These are phyloP conservation scores for Cyberlindnera petersonii DNA, from an alignment of 805 yeast species.

Conservation along the genomic window DNA sequence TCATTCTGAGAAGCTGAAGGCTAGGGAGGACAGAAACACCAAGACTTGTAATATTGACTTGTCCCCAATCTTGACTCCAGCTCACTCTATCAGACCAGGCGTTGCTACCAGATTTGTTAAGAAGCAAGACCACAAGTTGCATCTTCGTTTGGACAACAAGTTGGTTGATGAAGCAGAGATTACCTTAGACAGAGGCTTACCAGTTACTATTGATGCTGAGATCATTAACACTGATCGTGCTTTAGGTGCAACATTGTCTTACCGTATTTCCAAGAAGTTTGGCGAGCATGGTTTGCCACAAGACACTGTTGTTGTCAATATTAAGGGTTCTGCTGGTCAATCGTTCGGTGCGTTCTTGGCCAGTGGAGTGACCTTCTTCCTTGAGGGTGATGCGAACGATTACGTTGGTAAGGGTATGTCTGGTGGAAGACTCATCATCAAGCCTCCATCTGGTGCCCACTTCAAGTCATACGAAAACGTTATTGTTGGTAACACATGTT, in stretches of 20 bases:
- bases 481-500: slow-evolving; percentile 94
- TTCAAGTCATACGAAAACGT: slow-evolving; percentile 96
- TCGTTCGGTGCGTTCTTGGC: slow-evolving; percentile 98
- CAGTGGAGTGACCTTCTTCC: slow-evolving; percentile 89
- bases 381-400: slow-evolving; percentile 97
- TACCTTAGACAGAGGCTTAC: slow-evolving; percentile 94
- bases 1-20: slow-evolving; percentile 83
- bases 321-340: slow-evolving; percentile 94
- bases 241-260: slow-evolving; percentile 90
- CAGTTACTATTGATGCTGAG: slow-evolving; percentile 89
- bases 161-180: slow-evolving; percentile 93
- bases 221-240: slow-evolving; percentile 96
- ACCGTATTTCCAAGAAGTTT: slow-evolving; percentile 86
- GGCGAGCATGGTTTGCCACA: slow-evolving; percentile 94
- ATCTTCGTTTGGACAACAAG: slow-evolving; percentile 91
- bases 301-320: slow-evolving; percentile 91
- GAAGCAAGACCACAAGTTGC: slow-evolving; percentile 91
- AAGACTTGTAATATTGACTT: slow-evolving; percentile 90
- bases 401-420: slow-evolving; percentile 96
- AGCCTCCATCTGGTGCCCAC: slow-evolving; percentile 79
- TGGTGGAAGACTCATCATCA: slow-evolving; percentile 90
- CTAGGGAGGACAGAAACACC: slow-evolving; percentile 82
- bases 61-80: slow-evolving; percentile 93
- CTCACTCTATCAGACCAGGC: slow-evolving; percentile 93
- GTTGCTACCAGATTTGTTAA: slow-evolving; percentile 90